Percentiles rank a stretch among this genome's conserved stretches.
Conservation (phyloP, 2,329 filamentous ascomycete genomes). For the Nannizziopsis arthrosporioides region DNA sequence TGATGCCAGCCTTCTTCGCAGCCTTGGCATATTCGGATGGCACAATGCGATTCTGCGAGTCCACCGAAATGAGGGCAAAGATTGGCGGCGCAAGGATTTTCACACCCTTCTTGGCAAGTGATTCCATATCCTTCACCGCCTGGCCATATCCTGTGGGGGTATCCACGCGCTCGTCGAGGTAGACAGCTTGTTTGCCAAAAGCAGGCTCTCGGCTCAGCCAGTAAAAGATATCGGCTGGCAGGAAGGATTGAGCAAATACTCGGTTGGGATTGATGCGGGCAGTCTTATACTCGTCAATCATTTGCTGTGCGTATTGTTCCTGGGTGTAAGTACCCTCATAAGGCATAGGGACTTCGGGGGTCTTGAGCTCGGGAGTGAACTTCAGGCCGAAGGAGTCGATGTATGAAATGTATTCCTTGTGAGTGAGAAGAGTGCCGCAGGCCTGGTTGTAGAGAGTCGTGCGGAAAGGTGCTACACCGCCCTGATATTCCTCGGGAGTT, state of each 20-base stretch:
- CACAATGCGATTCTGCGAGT: slow-evolving; percentile 37
- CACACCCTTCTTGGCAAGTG: slow-evolving; percentile 47
- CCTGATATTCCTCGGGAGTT: slow-evolving; percentile 46
- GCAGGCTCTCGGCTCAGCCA: slow-evolving; percentile 52
- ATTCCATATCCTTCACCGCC: slow-evolving; percentile 47
- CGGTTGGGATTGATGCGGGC: slow-evolving; percentile 43
- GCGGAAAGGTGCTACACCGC: slow-evolving; percentile 49
- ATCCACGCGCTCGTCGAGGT: slow-evolving; percentile 53
- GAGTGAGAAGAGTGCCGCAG: slow-evolving; percentile 51
- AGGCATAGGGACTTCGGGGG: slow-evolving; percentile 57
- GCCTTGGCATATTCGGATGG: slow-evolving; percentile 51
- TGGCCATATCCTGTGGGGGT: slow-evolving; percentile 38
- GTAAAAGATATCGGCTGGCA: slow-evolving; percentile 53
- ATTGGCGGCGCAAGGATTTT: slow-evolving; percentile 53
- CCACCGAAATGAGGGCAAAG: slow-evolving; percentile 47
- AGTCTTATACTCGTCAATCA: slow-evolving; percentile 49
- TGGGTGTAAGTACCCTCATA: slow-evolving; percentile 55
- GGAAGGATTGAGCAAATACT: slow-evolving; percentile 55
- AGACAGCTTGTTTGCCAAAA: slow-evolving; percentile 52
- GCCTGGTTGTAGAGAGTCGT: slow-evolving; percentile 48
- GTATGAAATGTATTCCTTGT: slow-evolving; percentile 51
- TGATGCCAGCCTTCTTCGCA: slow-evolving; percentile 50
- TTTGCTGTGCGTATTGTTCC: slow-evolving; percentile 51
- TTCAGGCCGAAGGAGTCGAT: slow-evolving; percentile 48
- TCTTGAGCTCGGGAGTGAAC: slow-evolving; percentile 58